phyloP scores from a whole-genome alignment of 2,329 filamentous ascomycete genomes.

The Proliferodiscus dingleyae region DNA sequence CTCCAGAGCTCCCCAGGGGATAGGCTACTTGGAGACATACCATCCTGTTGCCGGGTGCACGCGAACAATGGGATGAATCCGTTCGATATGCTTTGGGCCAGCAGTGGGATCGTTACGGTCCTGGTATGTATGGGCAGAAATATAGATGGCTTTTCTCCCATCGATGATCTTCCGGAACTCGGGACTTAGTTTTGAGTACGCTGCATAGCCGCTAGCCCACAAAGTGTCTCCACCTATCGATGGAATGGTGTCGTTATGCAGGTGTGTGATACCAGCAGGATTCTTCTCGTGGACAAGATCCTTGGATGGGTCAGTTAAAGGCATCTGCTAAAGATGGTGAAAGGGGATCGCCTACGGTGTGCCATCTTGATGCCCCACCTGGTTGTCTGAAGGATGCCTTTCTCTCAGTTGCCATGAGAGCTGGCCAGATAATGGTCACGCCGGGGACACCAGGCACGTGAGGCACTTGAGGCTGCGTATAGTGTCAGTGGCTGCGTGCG shows the following conservation, averaged over 20 bases:
- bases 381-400: conserved; percentile 60
- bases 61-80: conserved; percentile 62
- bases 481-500: conserved; percentile 4
- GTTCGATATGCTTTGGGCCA: conserved; percentile 63
- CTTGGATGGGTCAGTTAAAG: conserved; percentile 7
- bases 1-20: too few species aligned
- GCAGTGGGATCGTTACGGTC: conserved; percentile 56
- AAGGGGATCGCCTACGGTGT: conserved; percentile 43
- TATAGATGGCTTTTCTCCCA: conserved; percentile 59
- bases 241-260: conserved; percentile 62
- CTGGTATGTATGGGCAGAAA: conserved; percentile 61
- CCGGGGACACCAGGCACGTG: conserved; percentile 64
- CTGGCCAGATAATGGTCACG: conserved; percentile 66
- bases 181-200: conserved; percentile 69
- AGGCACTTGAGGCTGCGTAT: conserved; percentile 61
- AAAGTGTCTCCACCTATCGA: conserved; percentile 63
- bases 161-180: conserved; percentile 67
- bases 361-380: conserved; percentile 64
- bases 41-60: conserved; percentile 70
- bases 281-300: conserved; percentile 68
- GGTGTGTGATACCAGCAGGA: conserved; percentile 64
- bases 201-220: conserved; percentile 66
- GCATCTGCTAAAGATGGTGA: not conserved
- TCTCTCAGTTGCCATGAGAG: conserved; percentile 56
- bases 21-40: too few species aligned